Evolutionary conservation across 2,329 filamentous ascomycete species (phyloP).

Genomic region (Clonostachys sp.): DNA sequence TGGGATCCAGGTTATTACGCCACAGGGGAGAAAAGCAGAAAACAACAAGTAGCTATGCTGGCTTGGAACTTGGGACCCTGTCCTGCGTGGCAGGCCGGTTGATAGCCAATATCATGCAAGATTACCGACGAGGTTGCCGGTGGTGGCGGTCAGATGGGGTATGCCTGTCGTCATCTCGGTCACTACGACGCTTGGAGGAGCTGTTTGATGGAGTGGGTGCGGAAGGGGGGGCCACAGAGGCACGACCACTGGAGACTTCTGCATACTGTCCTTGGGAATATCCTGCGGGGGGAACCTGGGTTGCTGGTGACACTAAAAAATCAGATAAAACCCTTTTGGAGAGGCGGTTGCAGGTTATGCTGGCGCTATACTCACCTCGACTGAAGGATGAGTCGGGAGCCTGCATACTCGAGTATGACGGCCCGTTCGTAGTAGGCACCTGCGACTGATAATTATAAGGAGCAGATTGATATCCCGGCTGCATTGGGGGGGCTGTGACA

Average conservation of each 20-base stretch:
- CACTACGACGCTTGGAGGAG: slow-evolving; percentile 30
- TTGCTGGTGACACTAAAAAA: slow-evolving; percentile 45
- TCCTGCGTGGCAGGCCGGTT: no score
- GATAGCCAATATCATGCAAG: neutral
- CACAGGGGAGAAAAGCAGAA: slow-evolving; percentile 4
- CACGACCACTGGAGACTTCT: slow-evolving; percentile 31
- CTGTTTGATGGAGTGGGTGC: slow-evolving; percentile 17
- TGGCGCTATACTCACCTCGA: slow-evolving; percentile 53
- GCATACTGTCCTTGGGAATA: slow-evolving; percentile 44
- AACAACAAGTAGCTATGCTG: slow-evolving; percentile 10
- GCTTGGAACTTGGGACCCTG: no score
- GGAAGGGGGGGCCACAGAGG: slow-evolving; percentile 30
- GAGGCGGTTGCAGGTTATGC: neutral
- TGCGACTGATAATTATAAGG: slow-evolving; percentile 25
- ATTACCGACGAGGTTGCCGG: slow-evolving; percentile 29
- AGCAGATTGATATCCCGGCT: slow-evolving; percentile 10
- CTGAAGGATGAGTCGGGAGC: slow-evolving; percentile 50
- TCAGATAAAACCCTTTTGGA: slow-evolving; percentile 21
- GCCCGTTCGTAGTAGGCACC: slow-evolving; percentile 22
- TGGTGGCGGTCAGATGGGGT: slow-evolving; percentile 27
- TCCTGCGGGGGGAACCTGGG: slow-evolving; percentile 11
- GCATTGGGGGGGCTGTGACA: slow-evolving; percentile 20
- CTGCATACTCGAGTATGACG: slow-evolving; percentile 33
- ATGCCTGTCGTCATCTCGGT: slow-evolving; percentile 34
- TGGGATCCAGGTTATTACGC: neutral